Evolutionary conservation across 2,329 filamentous ascomycete genomes (phyloP), one percentile per base, ranked within the genome.

Genomic region (Aspergillus ochraceoroseus): DNA sequence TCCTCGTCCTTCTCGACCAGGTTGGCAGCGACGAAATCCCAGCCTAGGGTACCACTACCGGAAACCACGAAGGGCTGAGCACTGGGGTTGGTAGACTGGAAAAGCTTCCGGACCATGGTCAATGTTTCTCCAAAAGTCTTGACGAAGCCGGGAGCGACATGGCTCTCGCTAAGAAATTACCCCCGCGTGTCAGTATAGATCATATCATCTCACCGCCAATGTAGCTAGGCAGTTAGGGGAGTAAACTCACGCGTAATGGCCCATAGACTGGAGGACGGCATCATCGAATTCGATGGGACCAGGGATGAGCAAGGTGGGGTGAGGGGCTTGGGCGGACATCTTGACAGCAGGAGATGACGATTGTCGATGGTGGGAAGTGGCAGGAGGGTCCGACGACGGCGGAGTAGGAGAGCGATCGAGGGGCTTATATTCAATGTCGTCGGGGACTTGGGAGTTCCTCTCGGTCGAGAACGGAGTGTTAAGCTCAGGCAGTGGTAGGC

Each of bases 211-310:
- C 20, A n/a, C n/a, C n/a, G n/a, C n/a, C n/a, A n/a, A n/a, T n/a
- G n/a, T n/a, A n/a, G n/a, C n/a, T n/a, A n/a, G n/a, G n/a, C n/a
- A n/a, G n/a, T n/a, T n/a, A n/a, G n/a, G n/a, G n/a, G n/a, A n/a
- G 34, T 17, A 33, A 45, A 56, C 53, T 52, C 45, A 63, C 70
- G 58, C 72, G 87, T 84, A 94, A 70, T 95, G 88, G 73, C 85
- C 83, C 90, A 95, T 95, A 47, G 88, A 87, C 67, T 89, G 79
- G 37, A 95, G 80, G 46, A 96, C 90, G 32, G 82, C 88, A 90
- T 96, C 90, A 65, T 95, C 90, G 63, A 95, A 95, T 72, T 96
- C 90, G 66, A 96, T 94, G 60, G 92, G 92, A 50, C 92, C 92
- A 34, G 92, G 92, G 61, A 98, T 96, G 70, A 98, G 80, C 68